phyloP scores from a whole-genome alignment of 1,139 yeast genomes.

The Kodamaea sp. region DNA sequence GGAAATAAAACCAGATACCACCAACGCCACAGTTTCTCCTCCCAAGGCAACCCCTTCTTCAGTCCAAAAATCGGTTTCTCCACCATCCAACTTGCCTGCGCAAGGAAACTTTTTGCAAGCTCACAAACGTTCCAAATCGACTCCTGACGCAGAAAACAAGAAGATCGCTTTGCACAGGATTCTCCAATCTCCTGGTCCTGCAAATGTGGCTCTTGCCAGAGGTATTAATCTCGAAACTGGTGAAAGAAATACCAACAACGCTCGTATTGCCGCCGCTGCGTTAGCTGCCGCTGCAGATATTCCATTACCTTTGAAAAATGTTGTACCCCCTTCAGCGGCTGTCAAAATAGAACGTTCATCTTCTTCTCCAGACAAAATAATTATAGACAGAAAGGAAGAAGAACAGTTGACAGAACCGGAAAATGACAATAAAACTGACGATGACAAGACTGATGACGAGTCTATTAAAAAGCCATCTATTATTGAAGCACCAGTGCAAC shows the following conservation, averaged over 20 bases:
- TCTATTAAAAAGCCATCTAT: not conserved
- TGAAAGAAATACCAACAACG: conserved; percentile 45
- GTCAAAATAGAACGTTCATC: conserved; percentile 6
- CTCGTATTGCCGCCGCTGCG: conserved; percentile 70
- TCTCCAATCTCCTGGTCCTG: conserved; percentile 46
- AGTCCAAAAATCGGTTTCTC: conserved; percentile 11
- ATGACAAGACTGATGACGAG: conserved; percentile 21
- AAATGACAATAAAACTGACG: conserved; percentile 18
- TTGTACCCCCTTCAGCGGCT: conserved; percentile 1
- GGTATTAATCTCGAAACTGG: conserved; percentile 42
- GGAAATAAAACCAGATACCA: not conserved
- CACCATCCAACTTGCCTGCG: conserved; percentile 16
- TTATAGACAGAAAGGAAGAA: conserved; percentile 16
- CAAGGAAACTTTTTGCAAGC: conserved; percentile 18
- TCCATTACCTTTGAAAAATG: conserved; percentile 50
- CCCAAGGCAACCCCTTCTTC: not conserved
- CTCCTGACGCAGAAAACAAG: conserved; percentile 16
- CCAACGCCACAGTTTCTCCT: not conserved
- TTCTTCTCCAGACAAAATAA: conserved; percentile 11
- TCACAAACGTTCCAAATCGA: conserved; percentile 29
- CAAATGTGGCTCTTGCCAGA: conserved; percentile 47
- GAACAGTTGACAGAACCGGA: conserved; percentile 19
- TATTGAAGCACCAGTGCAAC: no score
- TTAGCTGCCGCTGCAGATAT: conserved; percentile 71
- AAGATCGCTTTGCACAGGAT: conserved; percentile 1